Conservation (phyloP, 495 filamentous ascomycete genomes). For the Tricharina praecox region DNA sequence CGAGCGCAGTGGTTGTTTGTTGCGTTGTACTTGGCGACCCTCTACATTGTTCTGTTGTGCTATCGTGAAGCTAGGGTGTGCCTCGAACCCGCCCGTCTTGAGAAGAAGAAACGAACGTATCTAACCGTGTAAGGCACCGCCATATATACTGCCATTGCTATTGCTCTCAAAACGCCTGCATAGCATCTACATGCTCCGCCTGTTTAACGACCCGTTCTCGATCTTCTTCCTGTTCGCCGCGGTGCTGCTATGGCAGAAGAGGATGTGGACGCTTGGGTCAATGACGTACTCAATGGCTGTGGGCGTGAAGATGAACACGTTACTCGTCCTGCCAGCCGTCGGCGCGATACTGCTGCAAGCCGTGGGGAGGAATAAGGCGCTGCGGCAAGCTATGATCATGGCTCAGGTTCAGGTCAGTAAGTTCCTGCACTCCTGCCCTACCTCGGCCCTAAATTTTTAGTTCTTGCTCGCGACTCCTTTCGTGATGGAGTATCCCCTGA, state of each 20-base stretch:
- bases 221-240: constrained; percentile 63
- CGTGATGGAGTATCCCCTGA: constrained; percentile 43
- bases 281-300: constrained; percentile 59
- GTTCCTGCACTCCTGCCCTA: neutral
- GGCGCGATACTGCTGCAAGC: constrained; percentile 55
- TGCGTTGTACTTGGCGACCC: constrained; percentile 53
- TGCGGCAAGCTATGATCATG: constrained; percentile 54
- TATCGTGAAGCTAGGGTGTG: constrained; percentile 54
- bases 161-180: constrained; percentile 82
- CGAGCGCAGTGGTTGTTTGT: constrained; percentile 69
- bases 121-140: constrained; percentile 67
- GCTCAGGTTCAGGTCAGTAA: constrained; percentile 51
- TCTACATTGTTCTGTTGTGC: constrained; percentile 63
- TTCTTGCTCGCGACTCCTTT: constrained; percentile 60
- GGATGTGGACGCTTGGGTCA: constrained; percentile 53
- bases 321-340: constrained; percentile 66
- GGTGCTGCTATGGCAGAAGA: constrained; percentile 56
- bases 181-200: constrained; percentile 76
- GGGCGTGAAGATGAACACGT: constrained; percentile 83
- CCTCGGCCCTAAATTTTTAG: constrained; percentile 24
- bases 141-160: constrained; percentile 75
- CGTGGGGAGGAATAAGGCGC: constrained; percentile 41
- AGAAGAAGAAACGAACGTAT: too few relatives aligned
- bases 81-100: neutral
- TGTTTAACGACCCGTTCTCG: constrained; percentile 91